Evolutionary conservation across 148 eudicot genomes (phyloP).

Genomic region (Limonium bicolor): DNA sequence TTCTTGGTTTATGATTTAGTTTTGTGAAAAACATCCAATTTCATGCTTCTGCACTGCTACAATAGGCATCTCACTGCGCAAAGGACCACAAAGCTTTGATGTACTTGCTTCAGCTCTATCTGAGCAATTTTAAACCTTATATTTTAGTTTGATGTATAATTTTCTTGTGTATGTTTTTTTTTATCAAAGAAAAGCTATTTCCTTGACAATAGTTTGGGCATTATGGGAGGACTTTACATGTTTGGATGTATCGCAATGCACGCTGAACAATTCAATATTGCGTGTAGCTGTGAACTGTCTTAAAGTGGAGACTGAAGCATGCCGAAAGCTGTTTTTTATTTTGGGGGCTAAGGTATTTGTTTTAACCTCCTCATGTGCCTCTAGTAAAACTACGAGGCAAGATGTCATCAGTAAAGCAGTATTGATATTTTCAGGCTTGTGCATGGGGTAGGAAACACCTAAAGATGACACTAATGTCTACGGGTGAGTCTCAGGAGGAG

Average conservation of each 20-base stretch:
- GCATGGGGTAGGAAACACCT: constrained; percentile 85
- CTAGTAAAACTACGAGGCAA: neutral
- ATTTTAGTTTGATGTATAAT: neutral
- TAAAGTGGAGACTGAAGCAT: constrained; percentile 34
- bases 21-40: neutral
- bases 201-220: constrained; percentile 49
- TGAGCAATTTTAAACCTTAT: too few species aligned
- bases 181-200: neutral
- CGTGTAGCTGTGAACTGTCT: constrained; percentile 46
- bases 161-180: neutral
- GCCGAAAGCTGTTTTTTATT: constrained; percentile 34
- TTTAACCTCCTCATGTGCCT: neutral
- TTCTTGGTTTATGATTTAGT: neutral
- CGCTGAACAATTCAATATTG: constrained; percentile 75
- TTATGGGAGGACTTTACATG: constrained; percentile 95
- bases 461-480: constrained; percentile 73
- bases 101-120: too few species aligned
- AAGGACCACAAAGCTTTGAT: neutral
- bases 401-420: neutral
- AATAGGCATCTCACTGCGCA: neutral
- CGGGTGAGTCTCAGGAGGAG: constrained; percentile 72
- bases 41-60: neutral
- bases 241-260: constrained; percentile 83
- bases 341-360: constrained; percentile 58
- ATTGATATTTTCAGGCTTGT: constrained; percentile 36